Evolutionary conservation across 208 protist genomes (phyloP).

Genomic region (Leishmania tarentolae): DNA sequence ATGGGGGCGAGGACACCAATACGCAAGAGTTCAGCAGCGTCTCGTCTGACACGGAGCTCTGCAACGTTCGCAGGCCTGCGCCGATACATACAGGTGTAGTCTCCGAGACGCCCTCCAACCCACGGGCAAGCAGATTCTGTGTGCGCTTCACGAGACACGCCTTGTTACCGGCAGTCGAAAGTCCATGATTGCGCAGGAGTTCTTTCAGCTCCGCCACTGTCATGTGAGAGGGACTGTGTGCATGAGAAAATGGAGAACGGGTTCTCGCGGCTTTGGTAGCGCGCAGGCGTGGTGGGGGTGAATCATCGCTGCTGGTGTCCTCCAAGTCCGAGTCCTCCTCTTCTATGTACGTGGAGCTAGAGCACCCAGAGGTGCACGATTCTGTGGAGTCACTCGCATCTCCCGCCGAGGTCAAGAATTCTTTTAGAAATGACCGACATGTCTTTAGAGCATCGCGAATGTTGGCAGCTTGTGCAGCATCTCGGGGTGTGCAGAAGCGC

Average conservation of each 20-base stretch:
- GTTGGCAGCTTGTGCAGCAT: constrained; percentile 36
- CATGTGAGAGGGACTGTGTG: constrained; percentile 18
- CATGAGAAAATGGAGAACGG: background rate
- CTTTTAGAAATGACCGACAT: constrained; percentile 45
- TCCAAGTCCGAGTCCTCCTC: constrained; percentile 31
- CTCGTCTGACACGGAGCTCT: background rate
- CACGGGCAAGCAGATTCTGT: constrained; percentile 5
- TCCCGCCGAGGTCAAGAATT: constrained; percentile 15
- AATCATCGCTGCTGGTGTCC: constrained; percentile 21
- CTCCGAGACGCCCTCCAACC: too few species aligned
- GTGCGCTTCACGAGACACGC: constrained; percentile 49
- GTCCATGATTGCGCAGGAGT: constrained; percentile 36
- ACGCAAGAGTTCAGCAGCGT: constrained; percentile 3
- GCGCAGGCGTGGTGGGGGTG: background rate
- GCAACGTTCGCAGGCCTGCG: background rate
- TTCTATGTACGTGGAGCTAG: constrained; percentile 30
- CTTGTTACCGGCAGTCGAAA: constrained; percentile 63
- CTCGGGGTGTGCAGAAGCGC: constrained; percentile 40
- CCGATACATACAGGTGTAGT: background rate
- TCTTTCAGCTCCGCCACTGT: constrained; percentile 39
- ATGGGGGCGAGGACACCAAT: background rate
- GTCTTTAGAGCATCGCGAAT: constrained; percentile 45
- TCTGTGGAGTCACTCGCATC: constrained; percentile 10
- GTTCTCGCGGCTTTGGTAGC: background rate
- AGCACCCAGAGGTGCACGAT: constrained; percentile 23